phyloP scores from a whole-genome alignment of 257 asterid genomes.

The Forsythia suspensa region DNA sequence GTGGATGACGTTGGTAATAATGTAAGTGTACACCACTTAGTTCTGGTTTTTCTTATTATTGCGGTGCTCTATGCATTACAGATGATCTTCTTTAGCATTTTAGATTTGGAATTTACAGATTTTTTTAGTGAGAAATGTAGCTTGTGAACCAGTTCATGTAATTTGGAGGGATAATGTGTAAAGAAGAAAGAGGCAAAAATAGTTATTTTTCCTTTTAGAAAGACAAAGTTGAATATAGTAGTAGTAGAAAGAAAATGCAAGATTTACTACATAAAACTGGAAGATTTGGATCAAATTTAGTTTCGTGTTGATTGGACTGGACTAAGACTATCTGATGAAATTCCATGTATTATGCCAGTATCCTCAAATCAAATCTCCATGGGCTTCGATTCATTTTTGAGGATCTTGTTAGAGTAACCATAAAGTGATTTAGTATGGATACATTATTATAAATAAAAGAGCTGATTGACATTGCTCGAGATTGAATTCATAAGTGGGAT shows the following conservation, averaged over 20 bases:
- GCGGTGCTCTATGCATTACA: neutral
- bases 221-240: neutral
- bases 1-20: neutral
- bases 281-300: neutral
- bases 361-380: neutral
- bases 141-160: slow-evolving; percentile 1
- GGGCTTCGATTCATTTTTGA: neutral
- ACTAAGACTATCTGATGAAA: neutral
- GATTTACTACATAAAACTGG: neutral
- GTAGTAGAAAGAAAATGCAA: neutral
- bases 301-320: neutral
- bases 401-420: neutral
- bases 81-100: neutral
- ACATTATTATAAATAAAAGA: neutral
- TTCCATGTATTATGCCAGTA: neutral
- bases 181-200: neutral
- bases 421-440: neutral
- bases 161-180: slow-evolving; percentile 10
- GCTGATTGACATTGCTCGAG: neutral
- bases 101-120: neutral
- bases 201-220: neutral
- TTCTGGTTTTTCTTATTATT: neutral
- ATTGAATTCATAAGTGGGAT: neutral
- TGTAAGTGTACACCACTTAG: neutral
- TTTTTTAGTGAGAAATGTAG: slow-evolving; percentile 2